Base-by-base conservation (phyloP, 2,329 filamentous ascomycete species). In the Talaromyces rugulosus region DNA sequence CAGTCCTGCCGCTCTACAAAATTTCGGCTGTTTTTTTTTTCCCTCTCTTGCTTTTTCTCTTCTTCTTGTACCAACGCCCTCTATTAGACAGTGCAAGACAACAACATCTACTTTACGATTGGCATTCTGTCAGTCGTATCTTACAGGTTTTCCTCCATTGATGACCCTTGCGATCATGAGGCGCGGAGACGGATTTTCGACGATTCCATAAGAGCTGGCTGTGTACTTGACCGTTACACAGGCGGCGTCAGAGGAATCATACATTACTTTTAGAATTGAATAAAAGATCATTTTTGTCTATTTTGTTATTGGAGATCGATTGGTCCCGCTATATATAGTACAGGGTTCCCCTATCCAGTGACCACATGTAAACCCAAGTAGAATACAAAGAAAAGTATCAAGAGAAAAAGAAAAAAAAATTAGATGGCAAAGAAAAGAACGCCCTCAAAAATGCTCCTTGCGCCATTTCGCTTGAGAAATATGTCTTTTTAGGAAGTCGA, bases 11-110 rank as follows among this genome's bases (percentile, higher is more conserved):
- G 42, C 63, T 61, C 50, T 69, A 69, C 67, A 69, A 65, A 66
- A 61, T 47, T 61, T 58, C 62, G 23, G 23, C 23, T 23, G 59
- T 60, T 67, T 62, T 47, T 31, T 34, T 57, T 31, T 31, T 4
- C 1, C n/a, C 66, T 67, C 63, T 67, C 23, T 23, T 23, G 23
- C 23, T 68, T 63, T 71, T 67, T 68, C 71, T 67, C 52, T 68
- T 75, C 78, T 74, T 76, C 78, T 73, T 72, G 70, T 71, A 72
- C 71, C 75, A 76, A 70, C 81, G 86, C 88, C 89, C 89, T 83
- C 88, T 87, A 84, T 82, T 77, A 93, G 91, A 94, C 90, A 94
- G 90, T 93, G 86, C 90, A 89, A 85, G 83, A 83, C 88, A 88
- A 87, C 83, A 84, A 81, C 78, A 77, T 52, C 52, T 71, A 78